Evolutionary conservation across 768 basidiomycete genomes (phyloP), one percentile per base, ranked within the genome.

Genomic region (Termitomyces sp.): DNA sequence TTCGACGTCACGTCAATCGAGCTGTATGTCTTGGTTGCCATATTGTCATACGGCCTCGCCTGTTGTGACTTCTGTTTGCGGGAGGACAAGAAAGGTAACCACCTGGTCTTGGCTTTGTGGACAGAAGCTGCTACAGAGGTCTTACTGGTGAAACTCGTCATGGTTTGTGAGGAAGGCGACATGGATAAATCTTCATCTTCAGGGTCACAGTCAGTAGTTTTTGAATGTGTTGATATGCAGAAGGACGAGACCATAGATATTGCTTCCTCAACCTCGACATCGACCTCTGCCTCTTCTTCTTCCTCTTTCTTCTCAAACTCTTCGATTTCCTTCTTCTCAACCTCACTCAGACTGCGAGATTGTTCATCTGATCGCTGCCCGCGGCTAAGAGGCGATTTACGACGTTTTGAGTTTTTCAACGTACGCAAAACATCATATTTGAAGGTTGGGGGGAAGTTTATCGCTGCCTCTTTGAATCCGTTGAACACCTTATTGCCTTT

Each of bases 391-490:
- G 71, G 76, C 9, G 73, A 71, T 36, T 59, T 51, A 37, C 66
- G 71, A 27, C 75, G 74, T 66, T 77, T 80, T 50, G 75, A 65
- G 59, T 76, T 78, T 69, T 84, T 87, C 20, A 79, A 67, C 2
- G 80, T 79, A 26, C 81, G 80, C 54, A 84, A 70, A 7, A 95
- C 88, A 63, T 95, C 88, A 66, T 93, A 94, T 65, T 97, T 97
- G 80, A 95, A 98, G 0, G 95, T 97, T 0, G 94, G 94, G 5
- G 92, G 85, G 61, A 98, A 98, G 64, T 86, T 68, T 59, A 97
- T 97, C 0, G 77, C 72, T 0, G 80, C 92, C 69, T 98, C 95
- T 8, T 74, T 65, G 65, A 97, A 97, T 8, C 92, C 93, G 16
- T 75, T 74, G 63, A 98, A 93, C 3, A 82, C 82, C 8, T 80